Evolutionary conservation across 768 basidiomycete genomes (phyloP).

Genomic region (Calocybe gangraenosa): DNA sequence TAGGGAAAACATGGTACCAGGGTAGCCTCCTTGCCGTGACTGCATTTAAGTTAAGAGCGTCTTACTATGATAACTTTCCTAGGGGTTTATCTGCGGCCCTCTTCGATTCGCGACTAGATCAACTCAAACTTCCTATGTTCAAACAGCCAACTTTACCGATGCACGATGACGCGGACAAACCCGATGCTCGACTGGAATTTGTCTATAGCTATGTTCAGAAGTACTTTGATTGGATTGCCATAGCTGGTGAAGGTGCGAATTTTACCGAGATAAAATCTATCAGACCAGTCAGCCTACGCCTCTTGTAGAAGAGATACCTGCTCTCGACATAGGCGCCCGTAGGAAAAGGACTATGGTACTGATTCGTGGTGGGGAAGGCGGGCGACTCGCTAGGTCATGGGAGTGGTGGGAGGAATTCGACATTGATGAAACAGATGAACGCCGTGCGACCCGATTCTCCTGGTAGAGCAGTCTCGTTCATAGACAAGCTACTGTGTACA

Average conservation of each 20-base stretch:
- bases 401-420: conserved; percentile 13
- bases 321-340: not conserved
- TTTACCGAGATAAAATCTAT: not conserved
- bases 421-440: not conserved
- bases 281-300: not conserved
- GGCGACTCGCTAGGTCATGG: conserved; percentile 5
- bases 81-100: conserved; percentile 36
- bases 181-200: conserved; percentile 24
- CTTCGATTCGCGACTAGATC: conserved; percentile 57
- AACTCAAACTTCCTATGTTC: conserved; percentile 46
- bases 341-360: conserved; percentile 10
- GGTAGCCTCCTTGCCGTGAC: conserved; percentile 6
- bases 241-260: conserved; percentile 39
- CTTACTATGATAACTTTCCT: not conserved
- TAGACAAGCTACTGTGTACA: too few species aligned
- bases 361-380: not conserved
- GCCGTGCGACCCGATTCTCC: conserved; percentile 5
- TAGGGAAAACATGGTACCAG: not conserved
- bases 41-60: too few species aligned
- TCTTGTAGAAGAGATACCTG: not conserved
- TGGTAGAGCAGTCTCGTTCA: not conserved
- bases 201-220: conserved; percentile 40
- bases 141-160: conserved; percentile 21
- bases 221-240: conserved; percentile 52
- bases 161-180: conserved; percentile 1